A percentile compares a stretch with the other conserved stretches of the same genome.
phyloP scores from a whole-genome alignment of 306 rosid genomes.

The Erythrophleum fordii region DNA sequence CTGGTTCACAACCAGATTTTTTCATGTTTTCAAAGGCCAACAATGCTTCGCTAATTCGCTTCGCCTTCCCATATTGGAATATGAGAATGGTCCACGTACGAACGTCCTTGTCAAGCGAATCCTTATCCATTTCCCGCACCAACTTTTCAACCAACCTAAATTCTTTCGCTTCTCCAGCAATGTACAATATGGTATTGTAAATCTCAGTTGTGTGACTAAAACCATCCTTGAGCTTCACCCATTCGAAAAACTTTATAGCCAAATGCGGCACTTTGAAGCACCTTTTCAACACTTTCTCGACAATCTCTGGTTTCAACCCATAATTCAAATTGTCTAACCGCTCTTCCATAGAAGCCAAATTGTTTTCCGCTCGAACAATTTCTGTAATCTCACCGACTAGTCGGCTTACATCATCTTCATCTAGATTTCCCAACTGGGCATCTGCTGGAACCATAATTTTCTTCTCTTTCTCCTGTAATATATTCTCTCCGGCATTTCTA shows the following conservation, averaged over 20 bases:
- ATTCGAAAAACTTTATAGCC: slow-evolving; percentile 71
- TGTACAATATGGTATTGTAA: slow-evolving; percentile 67
- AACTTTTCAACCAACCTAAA: slow-evolving; percentile 66
- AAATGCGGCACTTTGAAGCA: slow-evolving; percentile 74
- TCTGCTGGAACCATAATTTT: slow-evolving; percentile 24
- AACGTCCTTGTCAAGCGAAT: slow-evolving; percentile 56
- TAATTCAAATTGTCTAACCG: slow-evolving; percentile 52
- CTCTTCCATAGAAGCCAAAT: slow-evolving; percentile 61
- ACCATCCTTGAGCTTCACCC: slow-evolving; percentile 67
- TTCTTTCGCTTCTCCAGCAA: slow-evolving; percentile 85
- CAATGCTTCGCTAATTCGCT: slow-evolving; percentile 65
- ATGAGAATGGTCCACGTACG: slow-evolving; percentile 87
- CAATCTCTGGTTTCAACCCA: slow-evolving; percentile 55
- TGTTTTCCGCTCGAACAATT: slow-evolving; percentile 52
- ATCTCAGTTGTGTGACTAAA: slow-evolving; percentile 56
- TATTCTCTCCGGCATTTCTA: slow-evolving; percentile 46
- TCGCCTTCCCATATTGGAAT: slow-evolving; percentile 70
- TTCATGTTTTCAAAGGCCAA: slow-evolving; percentile 63
- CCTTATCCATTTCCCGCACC: slow-evolving; percentile 70
- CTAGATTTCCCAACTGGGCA: slow-evolving; percentile 41
- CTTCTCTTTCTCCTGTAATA: slow-evolving; percentile 37
- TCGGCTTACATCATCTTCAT: slow-evolving; percentile 56
- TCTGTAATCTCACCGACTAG: slow-evolving; percentile 59
- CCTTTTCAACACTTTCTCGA: slow-evolving; percentile 82
- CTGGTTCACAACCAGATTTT: slow-evolving; percentile 68